Percentiles rank a stretch among this genome's conserved stretches.
phyloP scores from a whole-genome alignment of 2,329 filamentous ascomycete genomes.

The Sclerotinia nivalis region DNA sequence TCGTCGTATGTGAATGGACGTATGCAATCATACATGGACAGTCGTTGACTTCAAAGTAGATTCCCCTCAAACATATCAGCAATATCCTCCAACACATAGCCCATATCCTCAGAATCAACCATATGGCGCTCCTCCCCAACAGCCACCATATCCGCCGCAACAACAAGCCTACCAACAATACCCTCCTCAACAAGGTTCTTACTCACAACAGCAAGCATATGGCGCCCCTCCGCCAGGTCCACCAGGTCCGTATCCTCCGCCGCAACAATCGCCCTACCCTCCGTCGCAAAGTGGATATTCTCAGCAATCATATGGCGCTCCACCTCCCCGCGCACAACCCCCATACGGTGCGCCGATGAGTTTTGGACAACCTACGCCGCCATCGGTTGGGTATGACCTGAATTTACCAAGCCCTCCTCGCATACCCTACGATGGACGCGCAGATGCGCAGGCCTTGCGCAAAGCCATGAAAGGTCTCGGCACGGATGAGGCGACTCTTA shows the following conservation, averaged over 20 bases:
- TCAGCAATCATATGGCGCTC: constrained; percentile 29
- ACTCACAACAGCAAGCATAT: constrained; percentile 52
- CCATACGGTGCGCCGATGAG: constrained; percentile 19
- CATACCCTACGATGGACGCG: constrained; percentile 66
- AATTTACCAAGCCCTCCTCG: constrained; percentile 51
- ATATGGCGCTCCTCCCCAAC: constrained; percentile 35
- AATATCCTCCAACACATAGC: constrained; percentile 29
- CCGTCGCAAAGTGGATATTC: constrained; percentile 29
- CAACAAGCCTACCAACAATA: constrained; percentile 23
- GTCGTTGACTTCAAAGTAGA: constrained; percentile 9
- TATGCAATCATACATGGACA: background rate
- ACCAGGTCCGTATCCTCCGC: constrained; percentile 35
- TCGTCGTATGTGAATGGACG: background rate
- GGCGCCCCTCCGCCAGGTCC: constrained; percentile 36
- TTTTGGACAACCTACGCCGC: constrained; percentile 55
- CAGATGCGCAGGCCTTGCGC: constrained; percentile 70
- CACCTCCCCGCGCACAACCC: constrained; percentile 39
- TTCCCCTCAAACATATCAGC: constrained; percentile 23
- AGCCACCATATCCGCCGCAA: constrained; percentile 33
- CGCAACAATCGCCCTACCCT: constrained; percentile 49
- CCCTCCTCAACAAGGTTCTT: constrained; percentile 21
- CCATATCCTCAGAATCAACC: constrained; percentile 28
- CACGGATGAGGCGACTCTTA: constrained; percentile 79
- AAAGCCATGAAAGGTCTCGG: constrained; percentile 92
- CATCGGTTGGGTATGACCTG: constrained; percentile 73